Percentiles rank a stretch among this genome's conserved stretches.
Evolutionary conservation across 306 rosid species (phyloP).

Genomic region (Crotalaria pallida): DNA sequence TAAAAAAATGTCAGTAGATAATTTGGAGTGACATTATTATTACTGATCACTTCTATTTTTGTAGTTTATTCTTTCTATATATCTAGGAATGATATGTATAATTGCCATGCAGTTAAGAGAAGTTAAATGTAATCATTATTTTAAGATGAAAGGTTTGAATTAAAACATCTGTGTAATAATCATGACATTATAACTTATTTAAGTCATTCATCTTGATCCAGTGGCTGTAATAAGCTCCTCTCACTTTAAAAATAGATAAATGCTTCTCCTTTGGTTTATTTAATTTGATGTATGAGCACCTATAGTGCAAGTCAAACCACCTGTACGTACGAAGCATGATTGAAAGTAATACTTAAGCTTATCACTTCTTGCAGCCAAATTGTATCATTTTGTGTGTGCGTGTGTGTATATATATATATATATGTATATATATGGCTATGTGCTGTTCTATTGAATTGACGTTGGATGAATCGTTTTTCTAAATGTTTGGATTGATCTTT

Average conservation of each 20-base stretch:
- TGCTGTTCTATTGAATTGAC: no score
- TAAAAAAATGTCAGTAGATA: no score
- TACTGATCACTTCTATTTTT: no score
- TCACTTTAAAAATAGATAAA: background rate
- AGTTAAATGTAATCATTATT: background rate
- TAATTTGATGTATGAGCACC: background rate
- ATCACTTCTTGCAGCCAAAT: constrained; percentile 61
- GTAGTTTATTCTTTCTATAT: no score
- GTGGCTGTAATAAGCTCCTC: background rate
- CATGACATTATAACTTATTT: constrained; percentile 6
- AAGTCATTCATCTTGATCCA: constrained; percentile 1
- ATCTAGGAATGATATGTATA: no score
- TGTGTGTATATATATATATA: no score
- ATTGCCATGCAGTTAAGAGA: no score
- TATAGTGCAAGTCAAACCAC: background rate
- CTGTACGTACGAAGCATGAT: background rate
- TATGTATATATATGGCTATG: no score
- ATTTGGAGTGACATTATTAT: no score
- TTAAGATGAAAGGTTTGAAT: background rate
- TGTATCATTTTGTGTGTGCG: constrained; percentile 85
- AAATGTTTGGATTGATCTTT: no score
- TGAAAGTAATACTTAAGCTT: background rate
- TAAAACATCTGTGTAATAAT: background rate
- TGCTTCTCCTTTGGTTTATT: background rate
- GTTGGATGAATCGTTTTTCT: no score